Percentiles rank a stretch among this genome's conserved stretches.
These are phyloP conservation scores for Ustanciosporium gigantosporum DNA, from an alignment of 1,284 basidiomycete genomes.

Conservation along the genomic window DNA sequence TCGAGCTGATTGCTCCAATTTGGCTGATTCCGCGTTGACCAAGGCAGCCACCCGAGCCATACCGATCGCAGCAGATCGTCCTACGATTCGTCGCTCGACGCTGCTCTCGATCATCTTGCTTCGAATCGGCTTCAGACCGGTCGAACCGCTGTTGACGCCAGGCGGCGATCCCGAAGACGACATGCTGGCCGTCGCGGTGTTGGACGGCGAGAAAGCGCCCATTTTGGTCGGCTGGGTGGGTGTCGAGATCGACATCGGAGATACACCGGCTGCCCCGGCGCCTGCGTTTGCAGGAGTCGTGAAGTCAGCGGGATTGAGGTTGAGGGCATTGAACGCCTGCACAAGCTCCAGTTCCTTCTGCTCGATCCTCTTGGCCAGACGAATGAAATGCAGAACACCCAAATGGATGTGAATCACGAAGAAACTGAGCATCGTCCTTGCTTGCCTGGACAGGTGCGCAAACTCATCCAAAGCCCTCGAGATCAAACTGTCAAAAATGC, in stretches of 20 bases:
- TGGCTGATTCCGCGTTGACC: constrained; percentile 21
- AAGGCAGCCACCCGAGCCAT: constrained; percentile 26
- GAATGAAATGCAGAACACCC: constrained; percentile 31
- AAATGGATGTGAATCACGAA: constrained; percentile 41
- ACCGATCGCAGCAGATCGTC: constrained; percentile 16
- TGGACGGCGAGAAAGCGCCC: not conserved
- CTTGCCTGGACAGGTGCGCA: constrained; percentile 27
- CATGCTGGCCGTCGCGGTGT: not conserved
- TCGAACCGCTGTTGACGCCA: not conserved
- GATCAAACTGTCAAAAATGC: constrained; percentile 35
- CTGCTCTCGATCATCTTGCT: constrained; percentile 18
- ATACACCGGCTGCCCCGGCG: not conserved
- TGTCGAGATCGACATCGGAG: constrained; percentile 9
- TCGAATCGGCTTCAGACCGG: constrained; percentile 2
- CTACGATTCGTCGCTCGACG: constrained; percentile 20
- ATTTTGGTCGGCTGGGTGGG: constrained; percentile 1
- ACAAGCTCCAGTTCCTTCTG: constrained; percentile 35
- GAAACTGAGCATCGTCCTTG: constrained; percentile 25
- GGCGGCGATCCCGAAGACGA: constrained; percentile 2
- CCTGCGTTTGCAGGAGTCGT: not conserved
- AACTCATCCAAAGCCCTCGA: constrained; percentile 31
- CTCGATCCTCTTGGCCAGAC: constrained; percentile 29
- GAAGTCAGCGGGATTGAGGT: not conserved
- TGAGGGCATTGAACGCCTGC: constrained; percentile 15
- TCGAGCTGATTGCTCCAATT: constrained; percentile 11